phyloP scores from a whole-genome alignment of 225 moss, liverwort and hornwort genomes.

The Climacium dendroides region DNA sequence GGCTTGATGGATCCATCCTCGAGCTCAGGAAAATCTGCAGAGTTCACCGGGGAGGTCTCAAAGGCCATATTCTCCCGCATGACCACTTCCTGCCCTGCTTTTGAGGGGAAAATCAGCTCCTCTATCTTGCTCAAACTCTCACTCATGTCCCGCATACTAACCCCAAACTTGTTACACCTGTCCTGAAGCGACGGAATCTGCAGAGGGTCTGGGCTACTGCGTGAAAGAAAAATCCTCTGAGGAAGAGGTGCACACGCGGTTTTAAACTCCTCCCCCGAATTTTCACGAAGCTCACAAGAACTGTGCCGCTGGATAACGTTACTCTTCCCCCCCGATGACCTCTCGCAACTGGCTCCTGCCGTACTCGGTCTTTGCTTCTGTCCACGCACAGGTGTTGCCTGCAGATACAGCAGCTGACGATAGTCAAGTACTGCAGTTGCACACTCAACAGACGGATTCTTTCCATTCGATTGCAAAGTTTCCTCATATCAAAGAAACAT shows the following conservation, averaged over 20 bases:
- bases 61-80: constrained; percentile 48
- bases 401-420: background rate
- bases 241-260: background rate
- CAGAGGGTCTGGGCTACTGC: background rate
- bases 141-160: constrained; percentile 20
- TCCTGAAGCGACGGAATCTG: background rate
- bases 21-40: background rate
- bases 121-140: constrained; percentile 41
- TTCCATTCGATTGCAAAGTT: background rate
- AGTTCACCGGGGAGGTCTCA: constrained; percentile 10
- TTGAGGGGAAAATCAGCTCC: constrained; percentile 26
- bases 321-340: background rate
- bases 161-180: background rate
- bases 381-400: background rate
- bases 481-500: background rate
- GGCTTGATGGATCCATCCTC: background rate
- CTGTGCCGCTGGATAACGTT: background rate
- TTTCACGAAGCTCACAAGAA: constrained; percentile 19
- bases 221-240: background rate
- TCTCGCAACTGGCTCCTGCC: constrained; percentile 8
- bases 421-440: background rate
- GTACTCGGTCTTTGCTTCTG: constrained; percentile 26
- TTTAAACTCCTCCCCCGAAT: background rate
- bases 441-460: background rate
- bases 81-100: constrained; percentile 10